Evolutionary conservation across 2,329 filamentous ascomycete species (phyloP).

Genomic region (Purpureocillium lavendulum): DNA sequence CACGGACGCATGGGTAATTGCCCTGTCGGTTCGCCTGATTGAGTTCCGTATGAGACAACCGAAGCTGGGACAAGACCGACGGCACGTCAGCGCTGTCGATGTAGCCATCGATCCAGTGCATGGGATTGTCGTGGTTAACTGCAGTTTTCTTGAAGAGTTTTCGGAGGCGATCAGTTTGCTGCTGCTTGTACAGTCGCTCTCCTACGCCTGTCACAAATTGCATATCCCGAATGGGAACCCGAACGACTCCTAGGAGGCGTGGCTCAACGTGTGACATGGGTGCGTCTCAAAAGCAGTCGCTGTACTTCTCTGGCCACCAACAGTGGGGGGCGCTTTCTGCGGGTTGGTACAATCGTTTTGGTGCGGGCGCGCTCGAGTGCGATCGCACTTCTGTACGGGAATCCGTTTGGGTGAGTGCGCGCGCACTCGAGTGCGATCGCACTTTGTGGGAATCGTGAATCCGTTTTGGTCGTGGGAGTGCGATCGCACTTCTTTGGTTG

Average conservation of each 20-base stretch:
- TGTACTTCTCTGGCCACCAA: too few species aligned
- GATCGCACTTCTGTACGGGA: too few species aligned
- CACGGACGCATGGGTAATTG: constrained; percentile 2
- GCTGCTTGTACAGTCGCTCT: background rate
- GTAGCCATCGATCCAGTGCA: constrained; percentile 5
- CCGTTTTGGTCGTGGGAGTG: too few species aligned
- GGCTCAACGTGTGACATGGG: background rate
- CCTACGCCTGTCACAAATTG: background rate
- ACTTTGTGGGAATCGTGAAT: too few species aligned
- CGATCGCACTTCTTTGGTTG: too few species aligned
- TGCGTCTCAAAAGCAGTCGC: background rate
- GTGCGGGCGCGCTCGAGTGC: too few species aligned
- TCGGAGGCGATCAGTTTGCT: background rate
- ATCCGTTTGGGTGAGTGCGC: too few species aligned
- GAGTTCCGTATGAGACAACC: background rate
- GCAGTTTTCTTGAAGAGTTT: constrained; percentile 1
- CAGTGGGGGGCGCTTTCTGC: too few species aligned
- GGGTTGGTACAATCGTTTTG: too few species aligned
- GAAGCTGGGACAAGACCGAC: background rate
- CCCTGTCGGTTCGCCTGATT: background rate
- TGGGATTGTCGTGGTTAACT: background rate
- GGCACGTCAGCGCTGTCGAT: background rate
- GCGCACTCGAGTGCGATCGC: too few species aligned
- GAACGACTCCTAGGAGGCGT: background rate
- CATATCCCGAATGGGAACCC: background rate